phyloP scores from a whole-genome alignment of 805 yeast species.

The Maudiozyma saulgeensis region DNA sequence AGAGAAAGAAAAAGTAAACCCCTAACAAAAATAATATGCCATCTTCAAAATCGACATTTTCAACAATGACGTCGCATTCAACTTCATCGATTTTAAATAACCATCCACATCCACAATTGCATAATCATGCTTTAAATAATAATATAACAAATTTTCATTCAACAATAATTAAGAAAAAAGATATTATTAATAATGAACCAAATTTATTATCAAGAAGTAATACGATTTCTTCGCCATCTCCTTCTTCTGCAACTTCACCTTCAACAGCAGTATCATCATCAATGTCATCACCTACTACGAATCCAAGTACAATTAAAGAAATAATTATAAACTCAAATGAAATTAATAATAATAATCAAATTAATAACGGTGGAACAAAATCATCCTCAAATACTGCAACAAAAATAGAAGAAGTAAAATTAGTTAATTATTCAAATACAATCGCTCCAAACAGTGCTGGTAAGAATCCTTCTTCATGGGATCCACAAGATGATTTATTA shows the following conservation, averaged over 20 bases:
- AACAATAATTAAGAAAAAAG: not conserved
- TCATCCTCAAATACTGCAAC: no score
- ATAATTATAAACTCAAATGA: not conserved
- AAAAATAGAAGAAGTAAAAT: no score
- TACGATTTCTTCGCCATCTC: not conserved
- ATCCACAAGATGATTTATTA: slow-evolving; percentile 63
- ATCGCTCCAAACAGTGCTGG: not conserved
- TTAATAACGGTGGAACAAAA: no score
- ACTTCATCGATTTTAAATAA: slow-evolving; percentile 13
- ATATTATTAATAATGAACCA: not conserved
- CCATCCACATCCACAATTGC: slow-evolving; percentile 19
- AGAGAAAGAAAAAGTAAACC: not conserved
- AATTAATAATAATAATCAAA: not conserved
- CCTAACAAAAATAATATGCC: slow-evolving; percentile 6
- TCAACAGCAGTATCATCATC: not conserved
- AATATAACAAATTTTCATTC: not conserved
- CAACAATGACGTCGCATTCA: slow-evolving; percentile 8
- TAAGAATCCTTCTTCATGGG: slow-evolving; percentile 61
- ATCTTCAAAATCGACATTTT: slow-evolving; percentile 14
- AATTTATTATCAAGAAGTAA: not conserved
- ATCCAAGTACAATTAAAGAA: not conserved
- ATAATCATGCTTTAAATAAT: slow-evolving; percentile 1
- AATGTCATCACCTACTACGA: not conserved
- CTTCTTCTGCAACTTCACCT: not conserved
- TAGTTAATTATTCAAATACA: no score